phyloP scores from a whole-genome alignment of 371 early-diverging fungal species.

The Actinomucor elegans region DNA sequence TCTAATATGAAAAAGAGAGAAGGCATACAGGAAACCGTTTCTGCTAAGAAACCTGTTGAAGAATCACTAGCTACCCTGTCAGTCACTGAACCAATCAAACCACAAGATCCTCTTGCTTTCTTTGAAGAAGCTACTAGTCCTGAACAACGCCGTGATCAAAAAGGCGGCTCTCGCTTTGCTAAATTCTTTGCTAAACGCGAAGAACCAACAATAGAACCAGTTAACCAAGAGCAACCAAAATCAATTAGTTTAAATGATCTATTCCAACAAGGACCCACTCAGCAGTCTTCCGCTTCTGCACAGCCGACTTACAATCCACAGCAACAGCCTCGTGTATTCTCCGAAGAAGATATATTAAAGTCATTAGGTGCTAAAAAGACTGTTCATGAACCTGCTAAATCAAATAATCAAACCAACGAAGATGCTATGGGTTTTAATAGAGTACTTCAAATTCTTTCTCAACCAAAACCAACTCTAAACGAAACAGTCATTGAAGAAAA shows the following conservation, averaged over 20 bases:
- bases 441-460: slow-evolving; percentile 61
- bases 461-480: slow-evolving; percentile 36
- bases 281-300: neutral
- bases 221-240: slow-evolving; percentile 16
- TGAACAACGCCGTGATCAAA: slow-evolving; percentile 33
- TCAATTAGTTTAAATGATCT: slow-evolving; percentile 55
- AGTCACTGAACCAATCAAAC: neutral
- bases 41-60: slow-evolving; percentile 2
- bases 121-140: slow-evolving; percentile 8
- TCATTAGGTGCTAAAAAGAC: slow-evolving; percentile 43
- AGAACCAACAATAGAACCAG: slow-evolving; percentile 21
- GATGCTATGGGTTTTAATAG: slow-evolving; percentile 62
- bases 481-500: neutral
- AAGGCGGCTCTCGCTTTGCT: slow-evolving; percentile 61
- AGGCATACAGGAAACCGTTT: slow-evolving; percentile 4
- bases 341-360: slow-evolving; percentile 61
- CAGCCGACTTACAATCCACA: neutral
- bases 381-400: slow-evolving; percentile 12
- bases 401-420: slow-evolving; percentile 28
- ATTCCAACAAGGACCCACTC: slow-evolving; percentile 38
- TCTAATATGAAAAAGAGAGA: slow-evolving; percentile 63
- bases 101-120: slow-evolving; percentile 6
- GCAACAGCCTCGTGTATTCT: slow-evolving; percentile 44
- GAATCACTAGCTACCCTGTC: slow-evolving; percentile 1
- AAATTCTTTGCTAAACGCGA: slow-evolving; percentile 58